Conservation (phyloP, 306 rosid species). For the Ormosia semicastrata region DNA sequence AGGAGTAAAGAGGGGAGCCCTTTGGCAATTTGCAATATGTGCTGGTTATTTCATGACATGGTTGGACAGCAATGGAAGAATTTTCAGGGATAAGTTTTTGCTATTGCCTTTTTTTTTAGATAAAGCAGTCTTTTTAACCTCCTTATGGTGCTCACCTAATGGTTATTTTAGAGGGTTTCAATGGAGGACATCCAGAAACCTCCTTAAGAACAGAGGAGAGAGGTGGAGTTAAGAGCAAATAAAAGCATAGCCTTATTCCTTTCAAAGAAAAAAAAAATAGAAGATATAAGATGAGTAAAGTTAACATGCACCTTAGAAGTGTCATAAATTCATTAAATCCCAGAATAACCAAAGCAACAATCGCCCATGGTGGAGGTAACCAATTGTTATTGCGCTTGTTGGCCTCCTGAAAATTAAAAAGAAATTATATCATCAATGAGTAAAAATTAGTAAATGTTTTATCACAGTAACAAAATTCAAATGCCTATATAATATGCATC, state of each 20-base stretch:
- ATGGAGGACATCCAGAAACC: not conserved
- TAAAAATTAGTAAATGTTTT: not conserved
- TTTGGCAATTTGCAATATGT: not conserved
- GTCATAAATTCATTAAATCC: conserved; percentile 95
- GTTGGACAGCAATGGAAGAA: not conserved
- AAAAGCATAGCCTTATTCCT: not conserved
- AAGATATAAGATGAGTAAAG: not conserved
- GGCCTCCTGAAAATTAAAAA: conserved; percentile 66
- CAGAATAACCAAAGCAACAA: conserved; percentile 66
- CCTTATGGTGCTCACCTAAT: not conserved
- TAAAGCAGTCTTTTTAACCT: not conserved
- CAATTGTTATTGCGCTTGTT: conserved; percentile 77
- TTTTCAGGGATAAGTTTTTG: not conserved
- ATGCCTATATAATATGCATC: not conserved
- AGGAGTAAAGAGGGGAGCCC: not conserved
- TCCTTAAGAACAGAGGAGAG: not conserved
- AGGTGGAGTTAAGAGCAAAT: not conserved
- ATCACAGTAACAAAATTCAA: not conserved
- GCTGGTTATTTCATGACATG: not conserved
- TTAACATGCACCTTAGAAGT: conserved; percentile 55
- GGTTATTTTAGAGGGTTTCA: not conserved
- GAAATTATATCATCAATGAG: conserved; percentile 7
- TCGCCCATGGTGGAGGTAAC: conserved; percentile 99
- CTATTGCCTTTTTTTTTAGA: not conserved
- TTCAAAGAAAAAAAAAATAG: not conserved